Evolutionary conservation across 2,329 filamentous ascomycete species (phyloP), one percentile per base, ranked within the genome.

Genomic region (Dothideomycetidae sp.): DNA sequence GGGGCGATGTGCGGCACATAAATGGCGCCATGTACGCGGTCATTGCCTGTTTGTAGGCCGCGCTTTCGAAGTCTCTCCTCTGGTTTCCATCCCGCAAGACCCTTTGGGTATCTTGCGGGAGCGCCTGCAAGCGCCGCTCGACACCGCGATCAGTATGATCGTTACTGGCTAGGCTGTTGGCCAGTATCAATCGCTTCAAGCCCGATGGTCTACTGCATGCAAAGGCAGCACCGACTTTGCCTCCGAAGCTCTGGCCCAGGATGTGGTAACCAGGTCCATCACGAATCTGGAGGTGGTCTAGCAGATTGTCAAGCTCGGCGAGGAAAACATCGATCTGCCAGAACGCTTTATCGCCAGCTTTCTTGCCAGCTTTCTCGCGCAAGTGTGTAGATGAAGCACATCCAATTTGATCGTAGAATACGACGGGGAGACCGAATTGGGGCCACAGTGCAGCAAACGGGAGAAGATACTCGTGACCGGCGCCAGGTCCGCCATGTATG

Each of bases 301-400:
- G 12, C 10, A 13, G 21, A 35, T 14, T 18, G 11, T n/a, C 16
- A 40, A 31, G 34, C 29, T 10, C 31, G 13, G 12, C 9, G 10
- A 3, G 26, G 31, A 18, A 40, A 26, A 16, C 31, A 30, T n/a
- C n/a, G 5, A 28, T 33, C 37, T 13, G 10, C 18, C 11, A 26
- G 21, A 26, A 26, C 11, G 21, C n/a, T 34, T 33, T 18, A 30
- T 35, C 15, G n/a, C 23, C 14, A 21, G 10, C 13, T 26, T 7
- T 26, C 21, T 35, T 13, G n/a, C 23, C 14, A 21, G 10, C 13
- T 26, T 7, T 26, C 21, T 26, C 21, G 21, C 7, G 21, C 21
- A 26, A n/a, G n/a, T 26, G 21, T 18, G 26, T 38, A 3, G 36
- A 38, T 3, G 29, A 31, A 4, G 10, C 5, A 10, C 31, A 38